These are phyloP conservation scores for Venturia asperata DNA, from an alignment of 2,329 filamentous ascomycete species.

Conservation along the genomic window DNA sequence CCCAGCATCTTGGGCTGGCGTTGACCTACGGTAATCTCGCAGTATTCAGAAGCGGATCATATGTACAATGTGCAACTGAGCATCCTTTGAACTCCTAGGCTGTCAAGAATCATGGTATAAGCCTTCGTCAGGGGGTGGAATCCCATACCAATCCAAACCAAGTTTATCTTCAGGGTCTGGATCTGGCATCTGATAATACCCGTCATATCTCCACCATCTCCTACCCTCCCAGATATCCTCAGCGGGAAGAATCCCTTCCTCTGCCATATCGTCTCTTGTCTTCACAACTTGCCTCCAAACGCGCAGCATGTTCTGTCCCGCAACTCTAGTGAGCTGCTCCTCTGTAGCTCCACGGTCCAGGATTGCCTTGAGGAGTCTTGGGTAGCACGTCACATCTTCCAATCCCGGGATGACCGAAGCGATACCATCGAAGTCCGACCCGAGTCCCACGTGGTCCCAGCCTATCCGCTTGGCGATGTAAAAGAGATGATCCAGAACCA, in stretches of 20 bases:
- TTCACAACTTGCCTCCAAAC: not conserved
- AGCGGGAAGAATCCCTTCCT: not conserved
- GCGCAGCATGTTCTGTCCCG: not conserved
- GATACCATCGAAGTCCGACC: slow-evolving; percentile 14
- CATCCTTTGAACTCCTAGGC: not conserved
- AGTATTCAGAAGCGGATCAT: not conserved
- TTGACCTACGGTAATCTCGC: not conserved
- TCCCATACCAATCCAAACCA: not conserved
- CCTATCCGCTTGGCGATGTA: slow-evolving; percentile 30
- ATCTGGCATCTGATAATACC: not conserved
- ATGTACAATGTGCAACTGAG: not conserved
- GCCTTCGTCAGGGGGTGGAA: not conserved
- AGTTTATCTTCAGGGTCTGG: not conserved
- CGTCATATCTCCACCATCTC: not conserved
- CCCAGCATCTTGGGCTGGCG: not conserved
- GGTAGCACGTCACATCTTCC: slow-evolving; percentile 9
- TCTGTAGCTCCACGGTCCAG: slow-evolving; percentile 1
- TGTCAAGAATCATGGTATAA: not conserved
- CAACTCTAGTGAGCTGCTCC: not conserved
- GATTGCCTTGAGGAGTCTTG: slow-evolving; percentile 1
- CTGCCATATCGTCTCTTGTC: not conserved
- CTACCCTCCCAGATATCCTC: not conserved
- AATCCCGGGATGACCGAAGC: not conserved
- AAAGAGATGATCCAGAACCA: slow-evolving; percentile 30
- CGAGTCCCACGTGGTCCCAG: slow-evolving; percentile 30